Evolutionary conservation across 441 rosid genomes (phyloP), one percentile per base, ranked within the genome.

Genomic region (Pelargonium citronellum): DNA sequence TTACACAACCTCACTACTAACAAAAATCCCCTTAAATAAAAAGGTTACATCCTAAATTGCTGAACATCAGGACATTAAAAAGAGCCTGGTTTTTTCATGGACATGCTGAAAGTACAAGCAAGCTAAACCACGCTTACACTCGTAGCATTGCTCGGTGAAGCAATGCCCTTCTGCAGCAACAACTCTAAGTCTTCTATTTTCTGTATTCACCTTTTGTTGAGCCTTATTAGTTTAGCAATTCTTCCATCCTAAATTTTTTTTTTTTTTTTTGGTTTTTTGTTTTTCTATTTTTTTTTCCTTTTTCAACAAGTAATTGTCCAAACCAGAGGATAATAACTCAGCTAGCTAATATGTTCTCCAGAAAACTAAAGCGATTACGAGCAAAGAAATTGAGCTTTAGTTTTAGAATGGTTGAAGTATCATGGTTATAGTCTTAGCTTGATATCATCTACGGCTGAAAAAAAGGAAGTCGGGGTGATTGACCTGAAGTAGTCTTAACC

Each of bases 391-490:
- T 43, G 68, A 46, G 58, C 70, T 67, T 76, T 55, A 44, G 55
- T 69, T 75, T 61, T 49, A 22, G 15, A 75, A 66, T 64, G 68
- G 71, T 30, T 34, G 63, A 70, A 51, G 74, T n/a, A 73, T 65
- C 72, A 77, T 30, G 2, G 57, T 71, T 64, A 24, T 9, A 39
- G 60, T 57, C 19, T 64, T 64, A 39, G 65, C 12, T 47, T 64
- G 55, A 19, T 61, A 76, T 80, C 80, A 81, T 71, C 80, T 80
- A 61, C 84, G 77, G 78, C 79, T 74, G 85, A 91, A 91, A 77
- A 89, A 89, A 71, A 77, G 16, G 83, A 87, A 91, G 74, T 91
- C 95, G 41, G 97, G 97, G 66, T 91, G 95, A 80, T 73, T 80
- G 70, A 86, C 95, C 61, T 83, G 69, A 75, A 30, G 82, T 64